Percentiles rank a stretch among this genome's conserved stretches.
These are phyloP conservation scores for Lentinula raphanica DNA, from an alignment of 768 basidiomycete species.

Conservation along the genomic window DNA sequence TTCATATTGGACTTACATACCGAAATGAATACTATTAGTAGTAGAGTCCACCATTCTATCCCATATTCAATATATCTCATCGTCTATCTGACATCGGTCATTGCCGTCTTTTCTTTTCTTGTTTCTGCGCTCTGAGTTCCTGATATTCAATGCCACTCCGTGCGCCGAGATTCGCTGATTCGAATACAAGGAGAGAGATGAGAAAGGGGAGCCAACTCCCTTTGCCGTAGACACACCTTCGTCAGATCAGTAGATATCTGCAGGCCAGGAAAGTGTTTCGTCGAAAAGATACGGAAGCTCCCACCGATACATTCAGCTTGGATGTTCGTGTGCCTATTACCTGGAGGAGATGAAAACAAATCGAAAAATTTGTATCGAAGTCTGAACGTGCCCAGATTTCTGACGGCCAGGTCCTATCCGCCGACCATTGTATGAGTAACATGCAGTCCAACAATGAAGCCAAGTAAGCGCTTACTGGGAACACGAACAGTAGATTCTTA, in stretches of 20 bases:
- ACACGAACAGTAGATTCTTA: conserved; percentile 57
- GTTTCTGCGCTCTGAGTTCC: background rate
- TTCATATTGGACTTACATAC: too few species aligned
- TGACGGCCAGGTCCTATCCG: conserved; percentile 61
- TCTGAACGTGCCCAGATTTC: conserved; percentile 59
- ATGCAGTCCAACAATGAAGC: background rate
- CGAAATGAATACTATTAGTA: too few species aligned
- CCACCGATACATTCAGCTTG: conserved; percentile 65
- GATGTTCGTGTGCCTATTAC: conserved; percentile 34
- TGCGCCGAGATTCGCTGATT: background rate
- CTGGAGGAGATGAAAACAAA: conserved; percentile 38
- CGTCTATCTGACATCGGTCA: background rate
- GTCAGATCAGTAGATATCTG: conserved; percentile 62
- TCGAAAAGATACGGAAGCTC: conserved; percentile 59
- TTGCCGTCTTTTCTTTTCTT: background rate
- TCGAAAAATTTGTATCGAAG: conserved; percentile 65
- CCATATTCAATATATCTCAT: too few species aligned
- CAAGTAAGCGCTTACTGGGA: conserved; percentile 40
- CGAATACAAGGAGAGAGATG: background rate
- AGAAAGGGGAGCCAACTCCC: background rate
- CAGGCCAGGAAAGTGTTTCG: conserved; percentile 69
- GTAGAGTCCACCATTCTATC: too few species aligned
- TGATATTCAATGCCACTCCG: background rate
- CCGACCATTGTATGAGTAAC: background rate
- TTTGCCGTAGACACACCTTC: conserved; percentile 38